Base-by-base conservation (phyloP, 495 filamentous ascomycete species). In the Hyaloscypha bicolor region DNA sequence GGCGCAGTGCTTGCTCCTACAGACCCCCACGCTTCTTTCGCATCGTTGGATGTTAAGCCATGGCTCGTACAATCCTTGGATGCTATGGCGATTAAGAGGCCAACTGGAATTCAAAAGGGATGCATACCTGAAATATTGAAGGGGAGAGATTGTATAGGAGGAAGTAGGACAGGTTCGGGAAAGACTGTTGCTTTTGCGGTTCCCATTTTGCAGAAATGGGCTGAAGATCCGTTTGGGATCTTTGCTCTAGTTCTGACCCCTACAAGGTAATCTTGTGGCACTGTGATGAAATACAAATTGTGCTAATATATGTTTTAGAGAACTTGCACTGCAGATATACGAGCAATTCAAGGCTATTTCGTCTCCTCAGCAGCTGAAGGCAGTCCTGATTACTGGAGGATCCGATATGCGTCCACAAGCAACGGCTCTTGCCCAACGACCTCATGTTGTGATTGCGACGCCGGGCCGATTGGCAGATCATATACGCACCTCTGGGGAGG, bases 101-200 rank as follows among this genome's bases (percentile, higher is more conserved):
- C 95, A 0, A 98, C 95, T 0, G 88, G 89, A 63, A 98, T 99
- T 80, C 95, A 99, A 71, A 90, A 88, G 69, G 90, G 87, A 59
- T 96, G 91, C 77, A 97, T 99, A 73, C 93, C 92, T 22, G 89
- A 91, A 71, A 97, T 98, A 55, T 75, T 99, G 62, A 88, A 92
- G 73, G 95, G 95, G 4, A 85, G 90, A 69, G 93, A 98, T 78
- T 97, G 93, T 70, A 97, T 99, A 70, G 95, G 96, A 70, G 93
- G 93, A 21, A 96, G 92, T 71, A 84, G 91, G 63, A 99, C 95
- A 4, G 95, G 95, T 79, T 97, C 94, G n/a, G 95, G 95, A 75
- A 99, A 99, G 81, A 99, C 95, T n/a, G 88, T 97, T 52, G 94
- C 95, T 39, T 99, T 99, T 79, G 89, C 94, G 14, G 92, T 91